Conservation (phyloP, 345 rosid species). For the Fremontodendron californicum region DNA sequence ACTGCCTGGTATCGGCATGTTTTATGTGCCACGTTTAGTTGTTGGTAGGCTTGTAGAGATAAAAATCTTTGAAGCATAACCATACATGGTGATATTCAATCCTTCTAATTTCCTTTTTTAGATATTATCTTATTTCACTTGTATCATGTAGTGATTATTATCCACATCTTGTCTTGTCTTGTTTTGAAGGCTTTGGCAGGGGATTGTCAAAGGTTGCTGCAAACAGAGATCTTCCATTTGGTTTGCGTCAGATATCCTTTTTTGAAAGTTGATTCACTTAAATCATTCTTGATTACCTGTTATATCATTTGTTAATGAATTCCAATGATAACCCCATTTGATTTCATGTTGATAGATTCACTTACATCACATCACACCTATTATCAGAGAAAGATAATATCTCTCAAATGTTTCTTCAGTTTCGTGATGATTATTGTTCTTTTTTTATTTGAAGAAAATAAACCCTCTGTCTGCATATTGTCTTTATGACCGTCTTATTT, state of each 20-base stretch:
- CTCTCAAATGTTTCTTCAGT: neutral
- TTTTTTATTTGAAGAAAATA: neutral
- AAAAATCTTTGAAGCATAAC: neutral
- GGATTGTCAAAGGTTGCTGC: conserved; percentile 79
- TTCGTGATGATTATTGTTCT: neutral
- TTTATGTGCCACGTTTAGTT: neutral
- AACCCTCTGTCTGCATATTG: neutral
- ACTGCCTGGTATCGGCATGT: neutral
- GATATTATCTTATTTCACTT: neutral
- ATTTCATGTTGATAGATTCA: neutral
- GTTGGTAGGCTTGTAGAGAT: neutral
- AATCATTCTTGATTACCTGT: neutral
- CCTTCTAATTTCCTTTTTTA: neutral
- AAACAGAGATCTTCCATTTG: conserved; percentile 62
- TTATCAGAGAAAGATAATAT: conserved; percentile 3
- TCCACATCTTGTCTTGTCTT: neutral
- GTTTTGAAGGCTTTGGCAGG: conserved; percentile 67
- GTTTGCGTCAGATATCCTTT: conserved; percentile 95
- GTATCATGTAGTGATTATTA: neutral
- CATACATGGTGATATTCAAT: neutral
- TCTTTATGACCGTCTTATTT: neutral
- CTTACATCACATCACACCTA: neutral
- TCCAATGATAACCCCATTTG: neutral
- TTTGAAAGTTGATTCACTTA: neutral
- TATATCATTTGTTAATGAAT: neutral